These are phyloP conservation scores for Forsythia suspensa DNA, from an alignment of 257 asterid genomes.

Conservation along the genomic window DNA sequence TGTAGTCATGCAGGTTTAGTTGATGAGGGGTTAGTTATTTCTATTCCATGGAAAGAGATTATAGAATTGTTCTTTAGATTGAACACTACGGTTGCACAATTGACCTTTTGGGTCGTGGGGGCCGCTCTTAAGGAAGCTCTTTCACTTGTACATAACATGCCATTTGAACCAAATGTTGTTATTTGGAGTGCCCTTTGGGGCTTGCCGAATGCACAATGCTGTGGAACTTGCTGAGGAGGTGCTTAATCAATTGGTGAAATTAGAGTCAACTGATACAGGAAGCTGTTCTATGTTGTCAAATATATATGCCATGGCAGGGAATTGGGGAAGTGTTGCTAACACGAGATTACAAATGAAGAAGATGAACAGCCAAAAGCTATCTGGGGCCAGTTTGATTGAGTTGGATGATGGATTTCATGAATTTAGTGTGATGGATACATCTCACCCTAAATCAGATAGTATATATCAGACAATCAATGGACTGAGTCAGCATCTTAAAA, in stretches of 20 bases:
- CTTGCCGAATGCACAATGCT: slow-evolving; percentile 68
- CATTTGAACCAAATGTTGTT: slow-evolving; percentile 67
- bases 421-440: slow-evolving; percentile 64
- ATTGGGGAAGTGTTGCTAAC: slow-evolving; percentile 64
- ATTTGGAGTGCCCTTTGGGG: slow-evolving; percentile 79
- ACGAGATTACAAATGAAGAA: slow-evolving; percentile 57
- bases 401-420: slow-evolving; percentile 56
- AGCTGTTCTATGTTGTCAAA: slow-evolving; percentile 52
- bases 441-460: slow-evolving; percentile 56
- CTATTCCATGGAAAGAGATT: slow-evolving; percentile 60
- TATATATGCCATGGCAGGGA: slow-evolving; percentile 59
- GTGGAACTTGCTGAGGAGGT: slow-evolving; percentile 48
- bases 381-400: slow-evolving; percentile 62
- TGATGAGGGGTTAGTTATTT: slow-evolving; percentile 47
- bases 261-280: slow-evolving; percentile 48
- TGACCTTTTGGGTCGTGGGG: slow-evolving; percentile 83
- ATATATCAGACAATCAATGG: slow-evolving; percentile 55
- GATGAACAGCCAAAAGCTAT: slow-evolving; percentile 32
- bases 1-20: slow-evolving; percentile 73
- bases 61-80: slow-evolving; percentile 53
- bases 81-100: slow-evolving; percentile 82
- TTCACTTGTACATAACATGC: slow-evolving; percentile 60
- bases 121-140: slow-evolving; percentile 69
- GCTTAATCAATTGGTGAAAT: slow-evolving; percentile 40
- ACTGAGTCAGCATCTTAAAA: slow-evolving; percentile 55